phyloP scores from a whole-genome alignment of 176 grass and related monocot genomes.

The Pharus latifolius region DNA sequence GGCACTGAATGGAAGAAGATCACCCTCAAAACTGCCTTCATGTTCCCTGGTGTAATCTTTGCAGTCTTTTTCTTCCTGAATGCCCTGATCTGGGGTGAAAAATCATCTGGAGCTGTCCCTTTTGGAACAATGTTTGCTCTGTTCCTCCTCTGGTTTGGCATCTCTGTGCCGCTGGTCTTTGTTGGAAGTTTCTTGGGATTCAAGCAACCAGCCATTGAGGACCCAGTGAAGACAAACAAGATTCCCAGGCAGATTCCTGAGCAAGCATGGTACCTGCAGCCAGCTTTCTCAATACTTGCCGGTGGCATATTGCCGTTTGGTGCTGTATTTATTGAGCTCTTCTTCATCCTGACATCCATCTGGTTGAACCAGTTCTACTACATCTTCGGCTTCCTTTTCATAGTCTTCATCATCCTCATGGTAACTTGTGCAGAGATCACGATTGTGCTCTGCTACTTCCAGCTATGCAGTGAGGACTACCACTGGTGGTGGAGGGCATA shows the following conservation, averaged over 20 bases:
- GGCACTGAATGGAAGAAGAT: slow-evolving; percentile 78
- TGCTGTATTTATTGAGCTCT: slow-evolving; percentile 75
- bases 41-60: slow-evolving; percentile 78
- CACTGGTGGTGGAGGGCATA: slow-evolving; percentile 83
- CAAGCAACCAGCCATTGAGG: slow-evolving; percentile 64
- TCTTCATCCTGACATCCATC: slow-evolving; percentile 76
- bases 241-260: slow-evolving; percentile 73
- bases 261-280: slow-evolving; percentile 67
- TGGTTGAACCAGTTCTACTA: slow-evolving; percentile 84
- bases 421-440: slow-evolving; percentile 68
- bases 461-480: slow-evolving; percentile 74
- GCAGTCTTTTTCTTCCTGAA: slow-evolving; percentile 63
- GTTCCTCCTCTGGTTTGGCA: slow-evolving; percentile 68
- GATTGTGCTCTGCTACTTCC: slow-evolving; percentile 81
- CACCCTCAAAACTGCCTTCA: slow-evolving; percentile 68
- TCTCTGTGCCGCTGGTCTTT: slow-evolving; percentile 71
- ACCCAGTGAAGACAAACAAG: slow-evolving; percentile 74
- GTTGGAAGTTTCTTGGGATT: slow-evolving; percentile 72
- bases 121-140: slow-evolving; percentile 81
- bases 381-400: slow-evolving; percentile 73
- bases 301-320: slow-evolving; percentile 71
- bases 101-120: slow-evolving; percentile 74
- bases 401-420: slow-evolving; percentile 64
- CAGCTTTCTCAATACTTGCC: slow-evolving; percentile 56
- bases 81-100: slow-evolving; percentile 74